Conservation (phyloP, 2,329 filamentous ascomycete species). For the Ophiostoma tasmaniense region DNA sequence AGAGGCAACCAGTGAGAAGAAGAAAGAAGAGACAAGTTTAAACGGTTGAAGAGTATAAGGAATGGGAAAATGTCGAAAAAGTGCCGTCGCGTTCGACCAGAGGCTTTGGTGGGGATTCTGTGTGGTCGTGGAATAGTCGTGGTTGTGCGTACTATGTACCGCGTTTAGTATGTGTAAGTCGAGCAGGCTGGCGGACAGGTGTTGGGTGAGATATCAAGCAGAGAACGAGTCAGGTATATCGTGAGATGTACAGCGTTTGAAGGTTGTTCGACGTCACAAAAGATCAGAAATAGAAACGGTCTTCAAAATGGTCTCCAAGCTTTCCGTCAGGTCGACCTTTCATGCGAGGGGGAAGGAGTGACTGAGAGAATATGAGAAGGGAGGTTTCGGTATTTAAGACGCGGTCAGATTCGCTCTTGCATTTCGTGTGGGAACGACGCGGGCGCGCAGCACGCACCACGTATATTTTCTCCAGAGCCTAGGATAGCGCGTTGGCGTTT, state of each 20-base stretch:
- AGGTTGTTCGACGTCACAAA: slow-evolving; percentile 8
- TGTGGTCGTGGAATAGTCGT: slow-evolving; percentile 15
- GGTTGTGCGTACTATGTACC: slow-evolving; percentile 11
- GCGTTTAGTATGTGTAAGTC: slow-evolving; percentile 14
- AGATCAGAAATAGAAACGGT: slow-evolving; percentile 8
- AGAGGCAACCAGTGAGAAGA: neutral
- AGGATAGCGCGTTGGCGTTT: slow-evolving; percentile 19
- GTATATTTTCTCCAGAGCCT: neutral
- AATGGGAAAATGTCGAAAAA: slow-evolving; percentile 1
- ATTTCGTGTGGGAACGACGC: slow-evolving; percentile 21
- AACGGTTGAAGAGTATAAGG: slow-evolving; percentile 7
- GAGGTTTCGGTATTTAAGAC: slow-evolving; percentile 20
- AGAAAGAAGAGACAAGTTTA: neutral
- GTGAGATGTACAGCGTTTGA: neutral
- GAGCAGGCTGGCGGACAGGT: neutral
- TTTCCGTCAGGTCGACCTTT: slow-evolving; percentile 5
- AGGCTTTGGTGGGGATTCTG: slow-evolving; percentile 13
- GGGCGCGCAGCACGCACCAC: slow-evolving; percentile 7
- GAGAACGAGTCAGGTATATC: slow-evolving; percentile 1
- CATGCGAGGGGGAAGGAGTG: slow-evolving; percentile 6
- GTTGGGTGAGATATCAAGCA: neutral
- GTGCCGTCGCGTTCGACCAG: slow-evolving; percentile 10
- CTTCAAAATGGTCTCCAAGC: slow-evolving; percentile 11
- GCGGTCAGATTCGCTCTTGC: slow-evolving; percentile 18
- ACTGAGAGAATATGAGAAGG: slow-evolving; percentile 16